phyloP scores from a whole-genome alignment of 1,139 yeast genomes.

The Taphrina deformans region DNA sequence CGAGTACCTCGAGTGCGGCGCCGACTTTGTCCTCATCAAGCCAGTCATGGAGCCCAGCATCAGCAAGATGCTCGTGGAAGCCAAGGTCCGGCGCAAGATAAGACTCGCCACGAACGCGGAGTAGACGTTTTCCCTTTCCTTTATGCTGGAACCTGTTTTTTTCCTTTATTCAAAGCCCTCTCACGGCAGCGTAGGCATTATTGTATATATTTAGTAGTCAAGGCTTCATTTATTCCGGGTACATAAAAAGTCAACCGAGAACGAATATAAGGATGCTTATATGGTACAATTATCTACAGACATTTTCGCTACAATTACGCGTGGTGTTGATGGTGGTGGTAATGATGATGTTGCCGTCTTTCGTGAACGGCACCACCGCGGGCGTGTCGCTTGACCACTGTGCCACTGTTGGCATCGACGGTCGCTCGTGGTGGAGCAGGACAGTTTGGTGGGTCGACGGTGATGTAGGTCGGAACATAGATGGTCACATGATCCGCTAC shows the following conservation, averaged over 20 bases:
- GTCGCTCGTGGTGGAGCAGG: not conserved
- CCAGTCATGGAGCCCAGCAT: conserved; percentile 29
- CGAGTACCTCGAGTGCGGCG: conserved; percentile 28
- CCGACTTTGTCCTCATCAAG: conserved; percentile 29
- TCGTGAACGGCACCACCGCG: not conserved
- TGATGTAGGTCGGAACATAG: not conserved
- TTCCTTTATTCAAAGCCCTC: no score
- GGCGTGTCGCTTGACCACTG: not conserved
- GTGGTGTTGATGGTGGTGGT: not conserved
- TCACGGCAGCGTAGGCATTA: not conserved
- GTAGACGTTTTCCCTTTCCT: not conserved
- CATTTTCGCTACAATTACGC: no score
- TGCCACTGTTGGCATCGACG: not conserved
- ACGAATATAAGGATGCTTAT: no score
- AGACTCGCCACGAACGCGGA: not conserved
- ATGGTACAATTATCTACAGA: no score
- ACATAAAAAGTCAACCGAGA: no score
- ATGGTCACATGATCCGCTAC: not conserved
- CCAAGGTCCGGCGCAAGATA: conserved; percentile 20
- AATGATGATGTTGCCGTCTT: not conserved
- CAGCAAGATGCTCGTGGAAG: conserved; percentile 12
- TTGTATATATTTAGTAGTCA: no score
- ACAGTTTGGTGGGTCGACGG: conserved; percentile 2
- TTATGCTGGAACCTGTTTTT: no score
- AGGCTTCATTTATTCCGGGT: no score